Conservation (phyloP, 345 rosid species). For the Crucihimalaya himalaica region DNA sequence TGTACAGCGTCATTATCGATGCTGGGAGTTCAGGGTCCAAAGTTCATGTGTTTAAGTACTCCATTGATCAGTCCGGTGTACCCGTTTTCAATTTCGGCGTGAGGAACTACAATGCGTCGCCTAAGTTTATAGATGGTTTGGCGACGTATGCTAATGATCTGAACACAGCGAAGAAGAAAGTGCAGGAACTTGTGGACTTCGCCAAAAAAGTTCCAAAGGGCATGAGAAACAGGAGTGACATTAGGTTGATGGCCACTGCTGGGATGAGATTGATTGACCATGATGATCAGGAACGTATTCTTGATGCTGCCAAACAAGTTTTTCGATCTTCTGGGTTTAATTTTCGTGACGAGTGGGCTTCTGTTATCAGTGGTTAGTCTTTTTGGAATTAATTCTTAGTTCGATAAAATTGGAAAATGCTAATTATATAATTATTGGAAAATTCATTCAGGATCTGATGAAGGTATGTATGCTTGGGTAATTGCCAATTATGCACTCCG, state of each 20-base stretch:
- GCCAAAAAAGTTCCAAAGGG: slow-evolving; percentile 59
- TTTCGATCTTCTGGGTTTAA: slow-evolving; percentile 63
- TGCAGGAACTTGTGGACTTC: slow-evolving; percentile 64
- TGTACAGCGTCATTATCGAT: slow-evolving; percentile 62
- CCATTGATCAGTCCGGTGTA: slow-evolving; percentile 27
- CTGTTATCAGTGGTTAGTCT: slow-evolving; percentile 69
- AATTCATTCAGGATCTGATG: not conserved
- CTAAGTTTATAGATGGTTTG: slow-evolving; percentile 64
- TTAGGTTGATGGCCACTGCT: slow-evolving; percentile 90
- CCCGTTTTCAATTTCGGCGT: slow-evolving; percentile 50
- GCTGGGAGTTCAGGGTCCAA: slow-evolving; percentile 90
- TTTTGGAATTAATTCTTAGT: not conserved
- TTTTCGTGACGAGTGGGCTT: slow-evolving; percentile 69
- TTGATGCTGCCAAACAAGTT: slow-evolving; percentile 50
- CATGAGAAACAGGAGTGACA: slow-evolving; percentile 61
- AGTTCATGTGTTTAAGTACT: slow-evolving; percentile 59
- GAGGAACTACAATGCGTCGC: slow-evolving; percentile 41
- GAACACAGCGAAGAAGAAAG: slow-evolving; percentile 50
- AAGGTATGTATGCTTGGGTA: slow-evolving; percentile 66
- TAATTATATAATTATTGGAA: not conserved
- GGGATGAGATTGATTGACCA: slow-evolving; percentile 71
- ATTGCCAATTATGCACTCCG: slow-evolving; percentile 71
- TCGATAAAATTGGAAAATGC: not conserved
- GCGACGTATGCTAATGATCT: slow-evolving; percentile 59
- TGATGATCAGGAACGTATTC: slow-evolving; percentile 51